Evolutionary conservation across 2,329 filamentous ascomycete species (phyloP).

Genomic region (Diaporthe vexans): DNA sequence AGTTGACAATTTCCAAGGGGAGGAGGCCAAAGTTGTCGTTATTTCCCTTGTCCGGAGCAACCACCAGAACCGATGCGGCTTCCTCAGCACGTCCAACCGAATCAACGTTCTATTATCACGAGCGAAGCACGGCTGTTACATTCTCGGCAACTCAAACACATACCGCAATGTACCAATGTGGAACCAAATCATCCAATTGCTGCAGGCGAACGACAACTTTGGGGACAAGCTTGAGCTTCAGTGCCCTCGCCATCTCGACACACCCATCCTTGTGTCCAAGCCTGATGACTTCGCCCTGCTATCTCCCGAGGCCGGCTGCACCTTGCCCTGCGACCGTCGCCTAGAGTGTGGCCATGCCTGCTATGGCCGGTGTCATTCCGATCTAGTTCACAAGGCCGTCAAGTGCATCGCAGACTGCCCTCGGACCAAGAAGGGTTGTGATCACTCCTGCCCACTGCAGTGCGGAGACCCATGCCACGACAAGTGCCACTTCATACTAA

Average conservation of each 20-base stretch:
- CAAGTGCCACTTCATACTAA: slow-evolving; percentile 53
- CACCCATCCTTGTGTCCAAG: slow-evolving; percentile 55
- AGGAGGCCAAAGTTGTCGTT: slow-evolving; percentile 80
- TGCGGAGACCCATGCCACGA: slow-evolving; percentile 61
- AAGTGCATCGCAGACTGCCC: slow-evolving; percentile 61
- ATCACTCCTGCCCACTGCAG: slow-evolving; percentile 57
- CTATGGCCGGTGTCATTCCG: slow-evolving; percentile 60
- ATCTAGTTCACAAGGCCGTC: slow-evolving; percentile 61
- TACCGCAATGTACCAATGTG: slow-evolving; percentile 73
- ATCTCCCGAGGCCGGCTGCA: slow-evolving; percentile 74
- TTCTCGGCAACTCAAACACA: slow-evolving; percentile 76
- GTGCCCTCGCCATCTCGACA: slow-evolving; percentile 73
- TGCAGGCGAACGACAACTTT: slow-evolving; percentile 61
- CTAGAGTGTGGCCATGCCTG: slow-evolving; percentile 65
- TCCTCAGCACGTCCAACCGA: slow-evolving; percentile 75
- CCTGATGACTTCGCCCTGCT: slow-evolving; percentile 66
- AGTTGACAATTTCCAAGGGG: slow-evolving; percentile 83
- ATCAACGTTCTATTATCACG: slow-evolving; percentile 79
- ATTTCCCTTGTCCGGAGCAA: slow-evolving; percentile 82
- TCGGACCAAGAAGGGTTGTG: slow-evolving; percentile 57
- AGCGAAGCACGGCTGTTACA: slow-evolving; percentile 78
- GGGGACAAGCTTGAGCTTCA: slow-evolving; percentile 66
- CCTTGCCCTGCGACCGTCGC: slow-evolving; percentile 62
- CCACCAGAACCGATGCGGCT: slow-evolving; percentile 68
- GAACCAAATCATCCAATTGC: slow-evolving; percentile 67